Evolutionary conservation across 495 filamentous ascomycete genomes (phyloP), one percentile per base, ranked within the genome.

Genomic region (Xylaria cubensis): DNA sequence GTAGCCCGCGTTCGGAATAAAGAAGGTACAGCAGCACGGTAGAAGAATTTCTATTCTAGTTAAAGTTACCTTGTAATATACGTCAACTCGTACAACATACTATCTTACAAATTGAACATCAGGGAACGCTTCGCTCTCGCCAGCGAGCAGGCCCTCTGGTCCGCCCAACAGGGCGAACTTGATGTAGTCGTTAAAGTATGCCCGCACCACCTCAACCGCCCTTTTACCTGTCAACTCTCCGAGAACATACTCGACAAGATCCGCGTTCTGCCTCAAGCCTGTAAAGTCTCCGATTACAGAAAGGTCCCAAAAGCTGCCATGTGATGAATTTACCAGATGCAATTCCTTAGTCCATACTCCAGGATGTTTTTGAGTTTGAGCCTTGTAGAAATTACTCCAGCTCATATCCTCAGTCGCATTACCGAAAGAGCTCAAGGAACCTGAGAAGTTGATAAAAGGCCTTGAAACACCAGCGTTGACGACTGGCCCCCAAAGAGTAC

Each of bases 261-360:
- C 51, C 2, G n/a, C n/a, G 21, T 68, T 68, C 15, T 68, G 36
- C 36, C 66, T 56, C 12, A 68, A 58, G 34, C 66, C 66, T 19
- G 66, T 68, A 21, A 68, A 68, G n/a, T 68, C 66, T 3, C 50
- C 66, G 41, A 68, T 68, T 6, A 58, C n/a, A 7, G 50, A 68
- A 58, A 68, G 66, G 6, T 68, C 66, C 66, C 66, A 68, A n/a
- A 68, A 68, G 66, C 66, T 68, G 4, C 66, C 66, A 12, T 68
- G 66, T 17, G 32, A 56, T 13, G 66, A 68, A 1, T 55, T 32
- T 39, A 29, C 36, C 17, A 68, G 19, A 3, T 68, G 66, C 66
- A 68, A 42, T 21, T 68, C 66, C 6, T 46, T 68, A 21, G 3
- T 24, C 66, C 66, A 68, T 39, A 68, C 66, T 34, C 34, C 21